Conservation (phyloP, 148 eudicot species). For the Rhododendron henanense region DNA sequence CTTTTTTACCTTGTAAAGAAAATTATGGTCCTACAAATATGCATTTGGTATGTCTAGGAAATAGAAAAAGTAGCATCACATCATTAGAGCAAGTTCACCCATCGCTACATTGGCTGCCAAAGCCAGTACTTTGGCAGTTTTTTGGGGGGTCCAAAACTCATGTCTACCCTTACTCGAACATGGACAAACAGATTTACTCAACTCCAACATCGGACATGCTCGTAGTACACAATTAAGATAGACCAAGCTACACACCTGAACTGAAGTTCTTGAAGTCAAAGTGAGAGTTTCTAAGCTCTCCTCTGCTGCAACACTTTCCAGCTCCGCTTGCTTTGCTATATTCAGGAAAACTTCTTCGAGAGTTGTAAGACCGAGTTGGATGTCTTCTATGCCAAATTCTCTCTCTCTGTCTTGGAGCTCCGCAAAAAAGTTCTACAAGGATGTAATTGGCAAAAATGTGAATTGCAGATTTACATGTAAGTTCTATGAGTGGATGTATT, state of each 20-base stretch:
- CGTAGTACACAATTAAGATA: neutral
- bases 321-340: conserved; percentile 76
- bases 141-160: too few species aligned
- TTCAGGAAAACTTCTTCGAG: conserved; percentile 93
- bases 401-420: conserved; percentile 72
- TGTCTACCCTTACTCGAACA: neutral
- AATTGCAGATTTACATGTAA: neutral
- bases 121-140: neutral
- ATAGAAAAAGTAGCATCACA: neutral
- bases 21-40: neutral
- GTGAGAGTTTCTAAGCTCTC: conserved; percentile 57
- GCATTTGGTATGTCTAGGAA: neutral
- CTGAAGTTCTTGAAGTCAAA: conserved; percentile 53
- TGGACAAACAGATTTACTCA: neutral
- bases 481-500: too few species aligned
- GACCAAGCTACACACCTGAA: conserved; percentile 33
- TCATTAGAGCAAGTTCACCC: neutral
- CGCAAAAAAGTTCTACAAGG: conserved; percentile 49
- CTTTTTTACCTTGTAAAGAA: neutral
- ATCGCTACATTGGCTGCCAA: neutral
- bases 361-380: conserved; percentile 83
- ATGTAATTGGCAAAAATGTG: neutral
- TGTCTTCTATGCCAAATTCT: conserved; percentile 68
- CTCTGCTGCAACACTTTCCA: conserved; percentile 71
- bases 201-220: neutral